These are phyloP conservation scores for Pseudocercospora pini-densiflorae DNA, from an alignment of 2,329 filamentous ascomycete genomes.

Conservation along the genomic window DNA sequence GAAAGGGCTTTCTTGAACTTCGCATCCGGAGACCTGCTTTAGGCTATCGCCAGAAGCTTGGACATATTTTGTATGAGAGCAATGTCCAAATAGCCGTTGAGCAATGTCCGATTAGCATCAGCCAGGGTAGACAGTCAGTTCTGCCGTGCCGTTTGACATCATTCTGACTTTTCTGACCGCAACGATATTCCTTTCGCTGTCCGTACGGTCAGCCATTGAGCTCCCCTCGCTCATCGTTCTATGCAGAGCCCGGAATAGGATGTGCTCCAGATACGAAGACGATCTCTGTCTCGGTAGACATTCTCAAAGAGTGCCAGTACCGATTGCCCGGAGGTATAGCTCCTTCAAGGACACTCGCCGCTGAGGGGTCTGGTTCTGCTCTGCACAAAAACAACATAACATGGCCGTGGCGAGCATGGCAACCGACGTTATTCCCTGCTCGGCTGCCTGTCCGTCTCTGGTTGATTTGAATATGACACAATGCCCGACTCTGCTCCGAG, in stretches of 20 bases:
- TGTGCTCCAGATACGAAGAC: not conserved
- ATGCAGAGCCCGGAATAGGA: not conserved
- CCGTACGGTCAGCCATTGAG: not conserved
- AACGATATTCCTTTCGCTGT: not conserved
- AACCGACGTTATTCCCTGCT: conserved; percentile 5
- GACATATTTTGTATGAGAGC: no score
- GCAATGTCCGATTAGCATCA: no score
- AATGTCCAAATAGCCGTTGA: no score
- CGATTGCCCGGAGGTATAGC: conserved; percentile 8
- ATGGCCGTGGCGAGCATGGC: conserved; percentile 4
- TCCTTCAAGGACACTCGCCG: conserved; percentile 18
- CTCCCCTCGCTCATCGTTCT: not conserved
- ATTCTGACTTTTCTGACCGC: not conserved
- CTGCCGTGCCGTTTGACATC: not conserved
- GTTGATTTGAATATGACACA: not conserved
- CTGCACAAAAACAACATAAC: conserved; percentile 8
- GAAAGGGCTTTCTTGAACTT: no score
- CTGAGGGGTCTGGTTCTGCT: conserved; percentile 13
- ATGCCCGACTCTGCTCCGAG: conserved; percentile 10
- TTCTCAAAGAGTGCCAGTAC: conserved; percentile 7
- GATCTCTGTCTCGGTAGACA: conserved; percentile 1
- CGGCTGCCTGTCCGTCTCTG: not conserved
- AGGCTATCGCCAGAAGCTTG: no score
- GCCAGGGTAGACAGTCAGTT: not conserved
- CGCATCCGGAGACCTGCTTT: no score